Evolutionary conservation across 768 basidiomycete species (phyloP).

Genomic region (Agrocybe chaxingu): DNA sequence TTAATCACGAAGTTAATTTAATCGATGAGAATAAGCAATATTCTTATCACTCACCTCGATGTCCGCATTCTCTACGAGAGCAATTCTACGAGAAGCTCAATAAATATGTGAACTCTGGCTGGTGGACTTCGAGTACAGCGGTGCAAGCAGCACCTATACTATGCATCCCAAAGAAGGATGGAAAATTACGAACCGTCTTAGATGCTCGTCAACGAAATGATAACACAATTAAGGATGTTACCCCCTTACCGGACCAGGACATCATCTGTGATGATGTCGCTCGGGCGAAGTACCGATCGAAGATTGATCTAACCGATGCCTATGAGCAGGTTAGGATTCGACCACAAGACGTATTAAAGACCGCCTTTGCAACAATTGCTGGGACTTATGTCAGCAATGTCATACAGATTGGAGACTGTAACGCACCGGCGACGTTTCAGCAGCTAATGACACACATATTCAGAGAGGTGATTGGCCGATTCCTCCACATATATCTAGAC

Average conservation of each 20-base stretch:
- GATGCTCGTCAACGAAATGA: constrained; percentile 34
- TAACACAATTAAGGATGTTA: constrained; percentile 37
- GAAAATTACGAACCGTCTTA: constrained; percentile 27
- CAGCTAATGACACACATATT: constrained; percentile 40
- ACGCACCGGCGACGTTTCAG: constrained; percentile 45
- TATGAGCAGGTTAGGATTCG: constrained; percentile 40
- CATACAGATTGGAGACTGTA: constrained; percentile 44
- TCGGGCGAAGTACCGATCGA: constrained; percentile 26
- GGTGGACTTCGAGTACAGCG: constrained; percentile 27
- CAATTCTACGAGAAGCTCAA: constrained; percentile 29
- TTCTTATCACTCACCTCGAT: constrained; percentile 26
- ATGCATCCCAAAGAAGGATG: constrained; percentile 31
- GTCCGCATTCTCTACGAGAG: constrained; percentile 24
- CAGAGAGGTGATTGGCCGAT: constrained; percentile 29
- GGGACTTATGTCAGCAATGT: constrained; percentile 36
- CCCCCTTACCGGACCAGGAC: constrained; percentile 40
- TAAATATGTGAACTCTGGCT: constrained; percentile 24
- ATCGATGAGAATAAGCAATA: constrained; percentile 30
- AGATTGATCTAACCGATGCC: constrained; percentile 38
- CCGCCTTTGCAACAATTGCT: constrained; percentile 30
- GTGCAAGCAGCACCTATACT: constrained; percentile 28
- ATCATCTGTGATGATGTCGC: constrained; percentile 28
- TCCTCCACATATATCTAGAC: constrained; percentile 42
- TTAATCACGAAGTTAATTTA: constrained; percentile 15
- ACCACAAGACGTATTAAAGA: constrained; percentile 25